Evolutionary conservation across 1,139 yeast genomes (phyloP).

Genomic region (Candida sanyaensis): DNA sequence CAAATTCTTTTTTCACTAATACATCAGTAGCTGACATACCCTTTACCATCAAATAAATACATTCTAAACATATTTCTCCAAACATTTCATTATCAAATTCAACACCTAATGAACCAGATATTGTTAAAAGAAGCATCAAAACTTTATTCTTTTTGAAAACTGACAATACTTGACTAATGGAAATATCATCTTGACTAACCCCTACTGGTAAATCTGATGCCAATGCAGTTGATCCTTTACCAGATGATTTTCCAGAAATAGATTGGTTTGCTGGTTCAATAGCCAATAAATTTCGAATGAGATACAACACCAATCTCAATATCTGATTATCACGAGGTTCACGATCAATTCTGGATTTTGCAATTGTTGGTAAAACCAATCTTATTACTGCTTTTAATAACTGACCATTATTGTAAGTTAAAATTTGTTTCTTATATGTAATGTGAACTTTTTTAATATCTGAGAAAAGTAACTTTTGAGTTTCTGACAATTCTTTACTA

Average conservation of each 20-base stretch:
- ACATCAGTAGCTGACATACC: slow-evolving; percentile 47
- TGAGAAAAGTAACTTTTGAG: slow-evolving; percentile 60
- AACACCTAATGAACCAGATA: slow-evolving; percentile 63
- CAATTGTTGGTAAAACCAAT: slow-evolving; percentile 66
- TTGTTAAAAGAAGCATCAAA: slow-evolving; percentile 65
- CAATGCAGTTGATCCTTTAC: slow-evolving; percentile 24
- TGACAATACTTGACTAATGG: slow-evolving; percentile 56
- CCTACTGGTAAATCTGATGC: slow-evolving; percentile 54
- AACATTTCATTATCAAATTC: slow-evolving; percentile 65
- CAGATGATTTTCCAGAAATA: slow-evolving; percentile 39
- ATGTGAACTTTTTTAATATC: slow-evolving; percentile 67
- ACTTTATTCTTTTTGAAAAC: slow-evolving; percentile 71
- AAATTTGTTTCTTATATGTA: slow-evolving; percentile 67
- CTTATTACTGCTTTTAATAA: slow-evolving; percentile 71
- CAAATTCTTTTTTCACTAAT: slow-evolving; percentile 1
- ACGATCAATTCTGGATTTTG: slow-evolving; percentile 56
- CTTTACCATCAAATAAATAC: slow-evolving; percentile 61
- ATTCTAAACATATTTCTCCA: slow-evolving; percentile 68
- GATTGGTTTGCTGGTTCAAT: slow-evolving; percentile 70
- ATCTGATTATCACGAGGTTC: slow-evolving; percentile 73
- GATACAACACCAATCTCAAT: slow-evolving; percentile 67
- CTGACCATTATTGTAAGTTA: slow-evolving; percentile 59
- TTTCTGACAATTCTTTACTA: slow-evolving; percentile 49
- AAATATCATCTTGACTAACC: slow-evolving; percentile 65
- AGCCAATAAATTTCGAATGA: slow-evolving; percentile 72